Conservation (phyloP, 2,329 filamentous ascomycete genomes). For the Thelonectria blattea region DNA sequence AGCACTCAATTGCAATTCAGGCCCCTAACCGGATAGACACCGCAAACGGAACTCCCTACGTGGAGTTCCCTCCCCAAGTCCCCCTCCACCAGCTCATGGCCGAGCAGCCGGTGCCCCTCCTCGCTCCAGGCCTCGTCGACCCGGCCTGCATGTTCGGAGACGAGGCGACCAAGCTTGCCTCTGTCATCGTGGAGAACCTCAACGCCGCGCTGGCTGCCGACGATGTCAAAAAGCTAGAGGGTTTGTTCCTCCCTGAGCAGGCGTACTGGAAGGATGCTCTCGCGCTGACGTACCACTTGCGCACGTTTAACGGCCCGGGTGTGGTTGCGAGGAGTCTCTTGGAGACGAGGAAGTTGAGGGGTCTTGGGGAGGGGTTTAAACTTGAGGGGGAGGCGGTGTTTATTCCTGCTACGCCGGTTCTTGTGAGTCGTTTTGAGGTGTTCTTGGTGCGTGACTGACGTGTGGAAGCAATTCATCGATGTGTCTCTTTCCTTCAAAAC, state of each 20-base stretch:
- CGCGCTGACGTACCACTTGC: slow-evolving; percentile 25
- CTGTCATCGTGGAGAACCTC: not conserved
- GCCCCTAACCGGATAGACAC: slow-evolving; percentile 4
- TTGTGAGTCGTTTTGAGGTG: not conserved
- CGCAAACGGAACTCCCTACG: not conserved
- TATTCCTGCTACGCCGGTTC: slow-evolving; percentile 16
- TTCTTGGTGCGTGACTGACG: not conserved
- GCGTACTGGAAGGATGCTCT: slow-evolving; percentile 27
- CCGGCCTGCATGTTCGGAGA: not conserved
- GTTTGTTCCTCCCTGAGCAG: slow-evolving; percentile 19
- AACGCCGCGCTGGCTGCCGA: slow-evolving; percentile 3
- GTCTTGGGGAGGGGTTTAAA: not conserved
- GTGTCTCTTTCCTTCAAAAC: slow-evolving; percentile 16
- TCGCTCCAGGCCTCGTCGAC: not conserved
- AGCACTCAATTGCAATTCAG: not conserved
- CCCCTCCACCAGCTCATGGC: slow-evolving; percentile 16
- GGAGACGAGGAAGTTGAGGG: not conserved
- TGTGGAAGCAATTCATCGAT: slow-evolving; percentile 23
- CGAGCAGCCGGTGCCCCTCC: slow-evolving; percentile 7
- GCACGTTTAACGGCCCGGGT: slow-evolving; percentile 13
- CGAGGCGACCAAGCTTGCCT: not conserved
- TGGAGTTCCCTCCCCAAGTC: slow-evolving; percentile 9
- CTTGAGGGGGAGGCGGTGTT: slow-evolving; percentile 17
- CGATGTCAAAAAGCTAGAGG: not conserved
- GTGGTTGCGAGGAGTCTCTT: not conserved